Conservation (phyloP, 2,329 filamentous ascomycete species). For the Exophiala alcalophila region DNA sequence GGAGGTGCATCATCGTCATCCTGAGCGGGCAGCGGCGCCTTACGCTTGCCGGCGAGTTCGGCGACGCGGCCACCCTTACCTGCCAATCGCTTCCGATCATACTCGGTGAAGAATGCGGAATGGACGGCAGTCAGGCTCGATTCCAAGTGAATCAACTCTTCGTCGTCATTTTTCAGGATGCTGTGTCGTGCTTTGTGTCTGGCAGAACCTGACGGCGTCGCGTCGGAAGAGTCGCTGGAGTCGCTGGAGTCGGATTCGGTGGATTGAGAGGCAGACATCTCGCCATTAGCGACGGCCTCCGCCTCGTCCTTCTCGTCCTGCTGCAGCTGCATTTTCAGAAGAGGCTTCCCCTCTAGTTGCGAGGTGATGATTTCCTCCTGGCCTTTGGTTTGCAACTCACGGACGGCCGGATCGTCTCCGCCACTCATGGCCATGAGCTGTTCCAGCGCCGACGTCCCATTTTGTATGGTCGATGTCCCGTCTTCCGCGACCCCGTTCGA, state of each 20-base stretch:
- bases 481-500: slow-evolving; percentile 22
- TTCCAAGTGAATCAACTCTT: slow-evolving; percentile 74
- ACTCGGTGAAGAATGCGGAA: slow-evolving; percentile 75
- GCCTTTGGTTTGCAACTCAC: slow-evolving; percentile 75
- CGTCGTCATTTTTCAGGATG: slow-evolving; percentile 82
- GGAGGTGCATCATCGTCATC: slow-evolving; percentile 17
- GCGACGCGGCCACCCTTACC: slow-evolving; percentile 41
- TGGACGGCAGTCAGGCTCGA: slow-evolving; percentile 74
- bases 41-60: slow-evolving; percentile 33
- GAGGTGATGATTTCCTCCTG: slow-evolving; percentile 85
- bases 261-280: slow-evolving; percentile 35
- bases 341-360: slow-evolving; percentile 81
- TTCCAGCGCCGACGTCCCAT: slow-evolving; percentile 54
- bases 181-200: slow-evolving; percentile 61
- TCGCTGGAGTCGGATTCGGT: slow-evolving; percentile 42
- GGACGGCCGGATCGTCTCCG: slow-evolving; percentile 62
- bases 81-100: slow-evolving; percentile 55
- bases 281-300: slow-evolving; percentile 44
- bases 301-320: slow-evolving; percentile 80
- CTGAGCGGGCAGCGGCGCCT: slow-evolving; percentile 26
- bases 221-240: slow-evolving; percentile 30
- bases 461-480: slow-evolving; percentile 25
- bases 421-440: slow-evolving; percentile 74
- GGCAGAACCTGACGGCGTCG: slow-evolving; percentile 31
- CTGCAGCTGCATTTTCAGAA: slow-evolving; percentile 88